Conservation (phyloP, 2,329 filamentous ascomycete genomes). For the Neurospora sp. region DNA sequence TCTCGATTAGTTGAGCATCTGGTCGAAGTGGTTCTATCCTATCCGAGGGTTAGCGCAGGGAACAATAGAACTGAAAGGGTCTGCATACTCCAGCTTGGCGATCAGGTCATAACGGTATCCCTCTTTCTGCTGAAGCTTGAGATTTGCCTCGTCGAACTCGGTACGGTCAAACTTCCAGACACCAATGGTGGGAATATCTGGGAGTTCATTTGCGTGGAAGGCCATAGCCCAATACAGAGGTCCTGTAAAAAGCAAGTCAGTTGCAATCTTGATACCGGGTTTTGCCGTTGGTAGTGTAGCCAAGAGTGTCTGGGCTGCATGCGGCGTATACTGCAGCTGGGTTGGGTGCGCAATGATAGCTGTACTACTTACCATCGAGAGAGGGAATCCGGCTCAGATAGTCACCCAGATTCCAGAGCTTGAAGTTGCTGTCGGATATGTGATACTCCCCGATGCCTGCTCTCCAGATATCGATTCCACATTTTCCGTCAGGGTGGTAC, state of each 20-base stretch:
- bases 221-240: constrained; percentile 10
- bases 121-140: constrained; percentile 6
- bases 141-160: constrained; percentile 12
- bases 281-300: not conserved
- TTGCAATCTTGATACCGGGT: not conserved
- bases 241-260: constrained; percentile 1
- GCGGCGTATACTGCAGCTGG: not conserved
- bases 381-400: constrained; percentile 11
- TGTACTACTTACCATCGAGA: constrained; percentile 4
- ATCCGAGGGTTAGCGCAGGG: not conserved
- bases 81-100: constrained; percentile 6
- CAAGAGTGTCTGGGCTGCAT: not conserved
- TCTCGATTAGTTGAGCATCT: not conserved
- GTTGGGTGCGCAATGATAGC: not conserved
- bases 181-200: constrained; percentile 8
- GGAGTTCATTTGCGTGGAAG: constrained; percentile 9
- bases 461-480: constrained; percentile 13
- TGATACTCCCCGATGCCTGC: constrained; percentile 7
- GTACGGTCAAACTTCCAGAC: constrained; percentile 11
- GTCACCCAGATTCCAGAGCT: constrained; percentile 12
- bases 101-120: constrained; percentile 7
- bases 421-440: constrained; percentile 1
- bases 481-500: constrained; percentile 7
- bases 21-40: not conserved
- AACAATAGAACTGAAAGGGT: too few species aligned